Conservation (phyloP, 75 land plant species). For the Sequoia sempervirens region DNA sequence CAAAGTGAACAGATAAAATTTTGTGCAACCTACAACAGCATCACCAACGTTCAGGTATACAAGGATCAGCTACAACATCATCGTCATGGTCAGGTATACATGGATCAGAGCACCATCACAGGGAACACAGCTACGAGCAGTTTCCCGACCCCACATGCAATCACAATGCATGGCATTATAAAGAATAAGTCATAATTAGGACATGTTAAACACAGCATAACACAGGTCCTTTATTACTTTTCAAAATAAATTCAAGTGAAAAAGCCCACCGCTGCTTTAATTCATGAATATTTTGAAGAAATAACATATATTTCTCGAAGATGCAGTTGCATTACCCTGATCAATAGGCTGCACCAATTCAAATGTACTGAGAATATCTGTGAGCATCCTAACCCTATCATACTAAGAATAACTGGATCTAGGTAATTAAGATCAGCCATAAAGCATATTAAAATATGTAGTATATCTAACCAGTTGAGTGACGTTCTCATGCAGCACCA, state of each 20-base stretch:
- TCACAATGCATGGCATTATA: slow-evolving; percentile 7
- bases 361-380: neutral
- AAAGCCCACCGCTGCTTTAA: neutral
- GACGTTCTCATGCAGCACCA: neutral
- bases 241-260: neutral
- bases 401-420: neutral
- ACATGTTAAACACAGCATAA: neutral
- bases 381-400: neutral
- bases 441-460: slow-evolving; percentile 2
- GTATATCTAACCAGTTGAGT: slow-evolving; percentile 3
- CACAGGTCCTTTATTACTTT: neutral
- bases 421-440: neutral
- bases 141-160: slow-evolving; percentile 13
- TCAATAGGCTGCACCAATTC: neutral
- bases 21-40: neutral
- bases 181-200: neutral
- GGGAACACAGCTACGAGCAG: slow-evolving; percentile 6
- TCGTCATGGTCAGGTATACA: slow-evolving; percentile 1
- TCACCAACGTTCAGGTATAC: slow-evolving; percentile 2
- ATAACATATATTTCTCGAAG: neutral
- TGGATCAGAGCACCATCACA: slow-evolving; percentile 7
- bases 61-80: slow-evolving; percentile 10
- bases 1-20: neutral
- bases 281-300: neutral
- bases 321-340: neutral